phyloP scores from a whole-genome alignment of 139 green algal genomes.

The Chlamydomonas incerta region DNA sequence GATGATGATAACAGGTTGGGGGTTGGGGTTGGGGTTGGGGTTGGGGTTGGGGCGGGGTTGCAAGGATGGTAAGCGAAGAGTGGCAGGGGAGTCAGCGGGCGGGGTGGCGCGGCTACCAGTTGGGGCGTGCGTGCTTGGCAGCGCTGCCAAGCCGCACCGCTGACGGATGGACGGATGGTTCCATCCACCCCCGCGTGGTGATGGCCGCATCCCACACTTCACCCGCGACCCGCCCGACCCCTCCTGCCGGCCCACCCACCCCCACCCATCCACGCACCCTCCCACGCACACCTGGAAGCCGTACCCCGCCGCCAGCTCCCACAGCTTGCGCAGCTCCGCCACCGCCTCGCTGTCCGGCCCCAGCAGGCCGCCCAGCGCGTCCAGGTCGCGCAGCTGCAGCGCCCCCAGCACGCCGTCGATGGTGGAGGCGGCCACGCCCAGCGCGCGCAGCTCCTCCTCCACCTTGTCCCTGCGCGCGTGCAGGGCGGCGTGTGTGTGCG shows the following conservation, averaged over 20 bases:
- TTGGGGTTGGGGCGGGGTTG: no score
- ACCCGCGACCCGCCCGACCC: neutral
- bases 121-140: no score
- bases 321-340: constrained; percentile 86
- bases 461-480: constrained; percentile 69
- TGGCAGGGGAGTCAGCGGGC: no score
- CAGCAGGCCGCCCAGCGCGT: constrained; percentile 71
- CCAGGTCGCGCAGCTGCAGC: constrained; percentile 68
- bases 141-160: no score
- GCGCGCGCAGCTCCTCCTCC: constrained; percentile 74
- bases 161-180: no score
- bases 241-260: neutral
- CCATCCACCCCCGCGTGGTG: no score
- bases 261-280: neutral
- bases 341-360: constrained; percentile 69
- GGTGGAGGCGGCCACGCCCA: constrained; percentile 69
- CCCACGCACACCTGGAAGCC: constrained; percentile 54
- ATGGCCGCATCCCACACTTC: neutral
- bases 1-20: no score
- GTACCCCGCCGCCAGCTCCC: constrained; percentile 87
- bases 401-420: constrained; percentile 77
- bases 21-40: no score
- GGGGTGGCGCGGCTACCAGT: no score
- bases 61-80: no score
- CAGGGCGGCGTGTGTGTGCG: no score